Conservation (phyloP, 306 rosid species). For the Dryas alaskensis region DNA sequence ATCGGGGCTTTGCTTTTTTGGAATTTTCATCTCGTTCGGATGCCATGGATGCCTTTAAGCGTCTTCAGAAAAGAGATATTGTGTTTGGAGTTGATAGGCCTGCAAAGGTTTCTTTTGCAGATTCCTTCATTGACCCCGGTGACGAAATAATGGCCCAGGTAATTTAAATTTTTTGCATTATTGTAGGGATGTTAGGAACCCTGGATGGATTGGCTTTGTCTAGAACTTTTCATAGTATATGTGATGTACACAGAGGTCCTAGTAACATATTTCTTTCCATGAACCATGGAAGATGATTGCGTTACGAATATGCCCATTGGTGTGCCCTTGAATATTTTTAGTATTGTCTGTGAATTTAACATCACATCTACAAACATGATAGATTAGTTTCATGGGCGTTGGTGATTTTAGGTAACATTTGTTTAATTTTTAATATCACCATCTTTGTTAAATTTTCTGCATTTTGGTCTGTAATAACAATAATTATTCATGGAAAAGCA, state of each 20-base stretch:
- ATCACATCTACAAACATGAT: background rate
- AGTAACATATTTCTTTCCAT: background rate
- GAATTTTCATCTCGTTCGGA: constrained; percentile 94
- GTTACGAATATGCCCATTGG: background rate
- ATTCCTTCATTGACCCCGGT: constrained; percentile 94
- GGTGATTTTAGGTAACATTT: background rate
- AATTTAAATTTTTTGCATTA: constrained; percentile 32
- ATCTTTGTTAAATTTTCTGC: background rate
- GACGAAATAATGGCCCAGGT: constrained; percentile 99
- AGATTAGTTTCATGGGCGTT: background rate
- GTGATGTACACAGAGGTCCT: constrained; percentile 14
- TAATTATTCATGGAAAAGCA: background rate
- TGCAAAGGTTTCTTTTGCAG: constrained; percentile 98
- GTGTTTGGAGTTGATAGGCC: constrained; percentile 97
- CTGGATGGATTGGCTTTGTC: background rate
- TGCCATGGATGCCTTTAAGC: constrained; percentile 97
- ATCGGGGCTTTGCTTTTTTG: constrained; percentile 93
- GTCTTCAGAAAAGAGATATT: constrained; percentile 88
- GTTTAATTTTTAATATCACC: background rate
- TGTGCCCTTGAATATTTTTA: background rate
- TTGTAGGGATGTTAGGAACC: constrained; percentile 4
- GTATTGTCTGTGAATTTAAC: background rate
- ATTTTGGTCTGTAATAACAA: background rate
- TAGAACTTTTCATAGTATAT: constrained; percentile 7
- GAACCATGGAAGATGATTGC: background rate